Evolutionary conservation across 2,329 filamentous ascomycete genomes (phyloP), one percentile per base, ranked within the genome.

Genomic region (Aureobasidium sp.): DNA sequence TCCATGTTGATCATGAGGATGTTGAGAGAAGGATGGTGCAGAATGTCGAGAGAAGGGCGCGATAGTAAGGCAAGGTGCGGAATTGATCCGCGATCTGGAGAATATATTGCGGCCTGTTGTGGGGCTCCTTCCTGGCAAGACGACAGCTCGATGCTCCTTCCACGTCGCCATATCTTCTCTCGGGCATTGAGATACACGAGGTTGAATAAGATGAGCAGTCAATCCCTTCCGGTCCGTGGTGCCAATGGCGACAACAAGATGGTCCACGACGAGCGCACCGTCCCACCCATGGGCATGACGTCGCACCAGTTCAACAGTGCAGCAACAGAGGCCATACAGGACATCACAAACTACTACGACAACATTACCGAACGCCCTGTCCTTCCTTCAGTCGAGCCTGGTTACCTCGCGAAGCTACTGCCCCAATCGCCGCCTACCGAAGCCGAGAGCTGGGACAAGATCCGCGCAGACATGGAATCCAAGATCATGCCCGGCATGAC

Each of bases 401-500:
- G 93, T 61, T 97, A 96, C 73, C 84, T 97, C 11, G 84, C 85
- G 52, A 86, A 89, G 49, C 82, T 94, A 7, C 84, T 97, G 24
- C 93, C 93, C 1, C 69, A 75, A 42, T 79, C 77, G 60, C 84
- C 84, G 42, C 93, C 83, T 53, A 79, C 81, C 66, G 79, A 83
- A 63, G 88, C 82, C 69, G 91, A 88, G 79, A 77, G 82, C 70
- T 96, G 92, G 90, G 76, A 80, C 24, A 79, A 84, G 58, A 97
- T 97, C 70, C 89, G 91, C 68, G 81, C 84, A 62, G 93, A 97
- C 72, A 86, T 97, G 57, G 87, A 92, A 68, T 77, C 82, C 48
- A 90, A 94, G 72, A 96, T 97, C 71, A 85, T 96, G 72, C 93
- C 93, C 0, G 93, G 93, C 6, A 80, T 97, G 60, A 97, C 93